Conservation (phyloP, 2,329 filamentous ascomycete genomes). For the Fusarium xyrophilum region DNA sequence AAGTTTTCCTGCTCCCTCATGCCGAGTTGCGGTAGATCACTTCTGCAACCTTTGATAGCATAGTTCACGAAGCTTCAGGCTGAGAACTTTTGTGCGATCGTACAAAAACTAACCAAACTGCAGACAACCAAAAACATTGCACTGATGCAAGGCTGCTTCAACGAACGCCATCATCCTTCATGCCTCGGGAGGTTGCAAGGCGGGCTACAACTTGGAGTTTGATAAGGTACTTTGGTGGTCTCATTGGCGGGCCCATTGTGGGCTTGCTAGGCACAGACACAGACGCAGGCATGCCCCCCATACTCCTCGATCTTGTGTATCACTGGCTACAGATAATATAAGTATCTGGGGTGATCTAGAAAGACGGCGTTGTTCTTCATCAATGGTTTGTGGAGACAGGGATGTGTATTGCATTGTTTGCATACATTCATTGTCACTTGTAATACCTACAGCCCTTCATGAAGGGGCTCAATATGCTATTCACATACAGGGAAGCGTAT, state of each 20-base stretch:
- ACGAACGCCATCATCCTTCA: background rate
- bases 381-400: background rate
- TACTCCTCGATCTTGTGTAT: constrained; percentile 27
- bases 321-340: constrained; percentile 23
- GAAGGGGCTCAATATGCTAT: background rate
- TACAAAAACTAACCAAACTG: background rate
- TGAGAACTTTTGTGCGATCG: too few species aligned
- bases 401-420: constrained; percentile 1
- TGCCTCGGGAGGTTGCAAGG: background rate
- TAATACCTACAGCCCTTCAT: background rate
- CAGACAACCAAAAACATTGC: background rate
- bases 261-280: constrained; percentile 14
- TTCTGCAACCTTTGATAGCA: background rate
- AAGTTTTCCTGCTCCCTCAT: background rate
- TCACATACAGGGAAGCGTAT: background rate
- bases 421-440: background rate
- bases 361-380: constrained; percentile 13
- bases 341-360: constrained; percentile 10
- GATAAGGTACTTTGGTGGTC: constrained; percentile 6
- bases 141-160: background rate
- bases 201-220: background rate
- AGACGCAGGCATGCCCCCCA: constrained; percentile 18
- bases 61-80: background rate
- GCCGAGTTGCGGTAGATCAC: constrained; percentile 9
- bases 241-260: constrained; percentile 25